Evolutionary conservation across 2,329 filamentous ascomycete genomes (phyloP), one percentile per base, ranked within the genome.

Genomic region (Diaporthe ampelina): DNA sequence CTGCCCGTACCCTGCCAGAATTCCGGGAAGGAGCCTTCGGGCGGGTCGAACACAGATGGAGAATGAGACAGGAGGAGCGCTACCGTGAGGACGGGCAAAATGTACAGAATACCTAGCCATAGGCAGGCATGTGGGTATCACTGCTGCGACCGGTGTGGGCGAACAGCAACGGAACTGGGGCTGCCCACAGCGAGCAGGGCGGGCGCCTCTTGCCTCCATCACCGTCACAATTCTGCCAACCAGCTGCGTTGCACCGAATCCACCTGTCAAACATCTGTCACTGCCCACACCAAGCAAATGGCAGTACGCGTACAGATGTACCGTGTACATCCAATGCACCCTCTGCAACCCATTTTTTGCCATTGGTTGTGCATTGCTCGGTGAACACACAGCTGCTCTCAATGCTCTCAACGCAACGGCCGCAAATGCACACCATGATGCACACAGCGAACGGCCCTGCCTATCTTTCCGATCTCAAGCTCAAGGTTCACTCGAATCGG

Each of bases 191-290:
- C 29, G 5, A 29, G 29, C n/a, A n/a, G n/a, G n/a, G 29, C 29
- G 5, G 29, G 29, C 29, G 29, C 29, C 29, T 29, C 29, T 5
- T 50, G 43, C 61, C 45, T 37, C 61, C 61, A 52, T 52, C 61
- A 19, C 61, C 29, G 45, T 67, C 63, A 2, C 21, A 67, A 9
- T 37, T 26, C 29, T 52, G 63, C 63, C 63, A 67, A 37, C 63
- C 48, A 67, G 45, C 63, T 52, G 63, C 63, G 63, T 67, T 26
- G 45, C 63, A 52, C 45, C 32, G 63, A 67, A 67, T 32, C 63
- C 63, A 67, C 63, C 63, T 52, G 63, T 67, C 63, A 67, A 45
- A 52, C 63, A 37, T 37, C 63, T 37, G 63, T 52, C 63, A 67
- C 32, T 52, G 43, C 43, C 61, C 26, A 35, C 45, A 35, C 59